These are phyloP conservation scores for Rhododendron mucronatum DNA, from an alignment of 148 eudicot genomes.

Conservation along the genomic window DNA sequence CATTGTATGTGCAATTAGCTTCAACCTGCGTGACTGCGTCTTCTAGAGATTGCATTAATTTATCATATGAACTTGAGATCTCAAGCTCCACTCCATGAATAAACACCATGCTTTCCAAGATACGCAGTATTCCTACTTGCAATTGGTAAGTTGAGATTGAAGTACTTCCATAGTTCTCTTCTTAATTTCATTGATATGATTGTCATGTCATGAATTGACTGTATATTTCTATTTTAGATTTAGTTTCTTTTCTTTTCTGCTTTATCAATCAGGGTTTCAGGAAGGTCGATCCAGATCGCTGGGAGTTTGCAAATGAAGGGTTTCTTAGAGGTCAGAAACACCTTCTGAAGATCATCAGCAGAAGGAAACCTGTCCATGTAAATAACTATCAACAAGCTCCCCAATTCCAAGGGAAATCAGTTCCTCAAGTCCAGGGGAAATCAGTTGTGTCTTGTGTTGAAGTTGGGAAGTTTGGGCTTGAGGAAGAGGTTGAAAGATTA, in stretches of 20 bases:
- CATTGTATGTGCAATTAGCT: neutral
- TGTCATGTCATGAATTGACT: constrained; percentile 5
- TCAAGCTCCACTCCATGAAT: neutral
- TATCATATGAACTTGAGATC: neutral
- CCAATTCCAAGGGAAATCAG: constrained; percentile 37
- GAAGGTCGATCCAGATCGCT: constrained; percentile 70
- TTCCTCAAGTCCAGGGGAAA: constrained; percentile 36
- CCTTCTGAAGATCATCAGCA: constrained; percentile 56
- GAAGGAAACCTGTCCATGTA: constrained; percentile 58
- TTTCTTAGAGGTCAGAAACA: constrained; percentile 74
- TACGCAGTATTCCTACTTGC: neutral
- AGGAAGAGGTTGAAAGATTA: constrained; percentile 66
- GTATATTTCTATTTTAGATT: constrained; percentile 11
- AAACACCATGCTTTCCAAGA: neutral
- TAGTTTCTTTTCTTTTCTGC: constrained; percentile 13
- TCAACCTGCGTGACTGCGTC: neutral
- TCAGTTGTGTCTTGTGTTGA: constrained; percentile 49
- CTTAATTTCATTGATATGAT: neutral
- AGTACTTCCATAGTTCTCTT: neutral
- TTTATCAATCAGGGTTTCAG: constrained; percentile 56
- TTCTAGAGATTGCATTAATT: neutral
- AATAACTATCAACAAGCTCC: constrained; percentile 31
- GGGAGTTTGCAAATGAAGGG: constrained; percentile 74
- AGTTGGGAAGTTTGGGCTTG: constrained; percentile 62
- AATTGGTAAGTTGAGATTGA: neutral